Evolutionary conservation across 345 rosid genomes (phyloP), one percentile per base, ranked within the genome.

Genomic region (Luvunga scandens): DNA sequence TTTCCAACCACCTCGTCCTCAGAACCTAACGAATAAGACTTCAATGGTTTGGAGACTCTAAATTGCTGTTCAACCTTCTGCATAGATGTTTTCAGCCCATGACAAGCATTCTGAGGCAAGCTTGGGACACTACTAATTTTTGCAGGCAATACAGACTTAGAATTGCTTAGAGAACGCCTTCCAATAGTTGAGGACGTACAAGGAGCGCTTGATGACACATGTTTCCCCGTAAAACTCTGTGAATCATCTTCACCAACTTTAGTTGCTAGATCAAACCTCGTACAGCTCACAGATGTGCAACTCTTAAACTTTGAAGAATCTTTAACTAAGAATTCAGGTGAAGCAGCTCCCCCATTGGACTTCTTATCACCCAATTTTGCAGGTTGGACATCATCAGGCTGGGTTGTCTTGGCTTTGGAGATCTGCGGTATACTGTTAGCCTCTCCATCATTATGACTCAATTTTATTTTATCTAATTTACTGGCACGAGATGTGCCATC

Each of bases 11-110:
- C 79, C 84, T 85, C 83, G 34, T 78, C 33, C 19, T 75, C 67
- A 38, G 80, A 73, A 78, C 79, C 79, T 77, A 87, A 82, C 50
- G 73, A 73, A 77, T 73, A 38, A n/a, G 79, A 42, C 36, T 81
- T 81, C 24, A 84, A 81, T 19, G 83, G 83, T 76, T 86, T 88
- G 39, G 85, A 77, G 33, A 77, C 78, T 89, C 79, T 89, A 65
- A 90, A 85, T 79, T 88, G 94, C 69, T 89, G 88, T n/a, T 87
- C 89, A 76, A 84, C 89, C 85, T 83, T 89, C 83, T 74, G 82
- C 78, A 88, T 70, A 4, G 92, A 91, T 62, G 85, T 83, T 87
- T 84, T 89, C 72, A 87, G 28, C 65, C 87, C 88, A 86, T 77
- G 84, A 80, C 83, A 73, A 60, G 87, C 76, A 75, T 71, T 78